Conservation (phyloP, 495 filamentous ascomycete species). For the Collariella sp. region DNA sequence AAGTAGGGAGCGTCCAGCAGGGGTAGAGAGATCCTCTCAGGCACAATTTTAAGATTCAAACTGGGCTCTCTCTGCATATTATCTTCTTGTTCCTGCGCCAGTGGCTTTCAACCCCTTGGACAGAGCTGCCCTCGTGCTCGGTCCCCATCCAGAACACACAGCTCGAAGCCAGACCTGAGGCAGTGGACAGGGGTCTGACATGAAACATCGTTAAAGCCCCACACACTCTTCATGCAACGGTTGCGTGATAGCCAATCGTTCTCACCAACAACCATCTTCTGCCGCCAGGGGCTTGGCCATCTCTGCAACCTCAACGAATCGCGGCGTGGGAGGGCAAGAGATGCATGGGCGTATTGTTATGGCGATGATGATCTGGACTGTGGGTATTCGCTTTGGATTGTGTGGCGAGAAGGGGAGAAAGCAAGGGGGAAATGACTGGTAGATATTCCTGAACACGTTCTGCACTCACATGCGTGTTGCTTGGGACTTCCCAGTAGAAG, state of each 20-base stretch:
- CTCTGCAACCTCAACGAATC: constrained; percentile 1
- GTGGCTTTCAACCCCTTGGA: no score
- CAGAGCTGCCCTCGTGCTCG: no score
- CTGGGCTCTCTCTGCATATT: no score
- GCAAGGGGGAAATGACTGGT: background rate
- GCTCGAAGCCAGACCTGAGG: no score
- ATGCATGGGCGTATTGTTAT: no score
- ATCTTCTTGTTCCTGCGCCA: no score
- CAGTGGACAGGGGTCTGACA: background rate
- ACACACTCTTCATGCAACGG: background rate
- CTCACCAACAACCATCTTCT: background rate
- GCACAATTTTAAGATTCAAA: no score
- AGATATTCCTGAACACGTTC: background rate
- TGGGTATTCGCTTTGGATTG: background rate
- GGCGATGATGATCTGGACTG: background rate
- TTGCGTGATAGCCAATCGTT: constrained; percentile 3
- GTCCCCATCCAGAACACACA: no score
- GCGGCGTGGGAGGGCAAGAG: background rate
- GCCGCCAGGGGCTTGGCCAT: constrained; percentile 1
- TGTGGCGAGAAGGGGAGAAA: background rate
- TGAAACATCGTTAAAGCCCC: background rate
- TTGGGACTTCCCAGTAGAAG: background rate
- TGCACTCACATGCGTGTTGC: background rate
- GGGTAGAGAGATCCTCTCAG: no score
- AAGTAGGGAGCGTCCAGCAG: no score